These are phyloP conservation scores for Castanea crenata DNA, from an alignment of 306 rosid genomes.

Conservation along the genomic window DNA sequence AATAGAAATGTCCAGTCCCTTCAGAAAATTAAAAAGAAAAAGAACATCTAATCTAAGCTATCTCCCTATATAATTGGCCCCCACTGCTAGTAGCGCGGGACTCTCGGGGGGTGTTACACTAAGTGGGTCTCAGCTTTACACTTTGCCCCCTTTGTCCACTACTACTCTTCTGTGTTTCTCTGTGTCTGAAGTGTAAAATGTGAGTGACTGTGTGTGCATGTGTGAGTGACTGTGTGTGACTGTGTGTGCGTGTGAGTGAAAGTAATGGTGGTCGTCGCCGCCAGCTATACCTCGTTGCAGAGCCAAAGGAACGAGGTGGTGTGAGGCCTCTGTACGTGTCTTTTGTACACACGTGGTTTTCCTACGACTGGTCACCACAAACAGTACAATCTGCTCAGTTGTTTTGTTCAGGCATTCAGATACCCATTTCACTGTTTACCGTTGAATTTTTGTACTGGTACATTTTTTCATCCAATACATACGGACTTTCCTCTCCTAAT, in stretches of 20 bases:
- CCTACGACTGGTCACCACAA: constrained; percentile 22
- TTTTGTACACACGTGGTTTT: constrained; percentile 32
- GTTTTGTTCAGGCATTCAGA: background rate
- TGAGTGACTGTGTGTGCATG: background rate
- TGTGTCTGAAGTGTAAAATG: too few relatives aligned
- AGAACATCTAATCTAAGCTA: background rate
- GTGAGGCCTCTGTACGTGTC: background rate
- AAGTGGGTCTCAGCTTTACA: background rate
- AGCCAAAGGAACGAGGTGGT: too few relatives aligned
- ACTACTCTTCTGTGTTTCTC: background rate
- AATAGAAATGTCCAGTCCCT: constrained; percentile 52
- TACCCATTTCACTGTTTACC: constrained; percentile 29
- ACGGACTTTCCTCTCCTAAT: background rate
- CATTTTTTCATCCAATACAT: background rate
- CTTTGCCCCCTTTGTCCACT: background rate
- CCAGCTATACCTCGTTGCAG: constrained; percentile 21
- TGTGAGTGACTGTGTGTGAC: background rate
- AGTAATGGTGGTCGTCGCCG: constrained; percentile 24
- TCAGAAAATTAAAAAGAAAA: background rate
- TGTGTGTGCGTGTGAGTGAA: background rate
- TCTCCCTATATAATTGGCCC: background rate
- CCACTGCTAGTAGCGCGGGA: constrained; percentile 51
- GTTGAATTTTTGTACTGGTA: constrained; percentile 28
- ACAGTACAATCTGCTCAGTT: constrained; percentile 6
- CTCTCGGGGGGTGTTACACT: constrained; percentile 49